Evolutionary conservation across 495 filamentous ascomycete genomes (phyloP).

Genomic region (Hamigera avellanea): DNA sequence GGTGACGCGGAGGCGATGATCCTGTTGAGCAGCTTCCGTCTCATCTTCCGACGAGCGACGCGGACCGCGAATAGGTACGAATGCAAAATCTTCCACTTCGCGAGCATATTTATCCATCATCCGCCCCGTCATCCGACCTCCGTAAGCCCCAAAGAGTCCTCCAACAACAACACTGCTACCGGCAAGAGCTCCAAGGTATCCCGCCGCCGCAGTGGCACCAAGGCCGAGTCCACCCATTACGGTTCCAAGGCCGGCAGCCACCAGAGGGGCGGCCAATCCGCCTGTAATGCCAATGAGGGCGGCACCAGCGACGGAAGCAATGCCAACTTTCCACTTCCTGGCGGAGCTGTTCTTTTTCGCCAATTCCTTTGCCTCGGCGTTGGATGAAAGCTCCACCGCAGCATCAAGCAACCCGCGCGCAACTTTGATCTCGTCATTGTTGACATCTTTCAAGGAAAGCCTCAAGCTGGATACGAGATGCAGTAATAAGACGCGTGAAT

Average conservation of each 20-base stretch:
- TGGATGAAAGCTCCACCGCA: slow-evolving; percentile 56
- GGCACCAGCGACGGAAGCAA: slow-evolving; percentile 69
- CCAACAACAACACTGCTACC: slow-evolving; percentile 69
- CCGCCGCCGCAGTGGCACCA: slow-evolving; percentile 65
- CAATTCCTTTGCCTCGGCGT: slow-evolving; percentile 55
- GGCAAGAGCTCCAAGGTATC: slow-evolving; percentile 67
- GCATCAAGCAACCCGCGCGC: slow-evolving; percentile 63
- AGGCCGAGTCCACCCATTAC: slow-evolving; percentile 74
- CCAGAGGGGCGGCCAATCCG: slow-evolving; percentile 68
- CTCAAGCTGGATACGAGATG: slow-evolving; percentile 56
- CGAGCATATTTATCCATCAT: slow-evolving; percentile 81
- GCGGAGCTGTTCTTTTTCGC: slow-evolving; percentile 51
- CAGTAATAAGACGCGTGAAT: slow-evolving; percentile 64
- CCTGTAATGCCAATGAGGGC: slow-evolving; percentile 74
- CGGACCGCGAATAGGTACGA: slow-evolving; percentile 56
- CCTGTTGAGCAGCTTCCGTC: slow-evolving; percentile 33
- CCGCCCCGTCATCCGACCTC: slow-evolving; percentile 69
- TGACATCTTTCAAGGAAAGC: slow-evolving; percentile 50
- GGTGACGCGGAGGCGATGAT: slow-evolving; percentile 66
- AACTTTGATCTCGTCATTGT: slow-evolving; percentile 62
- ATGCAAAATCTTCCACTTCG: slow-evolving; percentile 82
- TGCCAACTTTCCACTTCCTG: slow-evolving; percentile 69
- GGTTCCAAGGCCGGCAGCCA: slow-evolving; percentile 71
- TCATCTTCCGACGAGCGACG: slow-evolving; percentile 30
- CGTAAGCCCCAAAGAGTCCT: slow-evolving; percentile 80